Conservation (phyloP, 108 stramenopile genomes). For the Skeletonema potamos region DNA sequence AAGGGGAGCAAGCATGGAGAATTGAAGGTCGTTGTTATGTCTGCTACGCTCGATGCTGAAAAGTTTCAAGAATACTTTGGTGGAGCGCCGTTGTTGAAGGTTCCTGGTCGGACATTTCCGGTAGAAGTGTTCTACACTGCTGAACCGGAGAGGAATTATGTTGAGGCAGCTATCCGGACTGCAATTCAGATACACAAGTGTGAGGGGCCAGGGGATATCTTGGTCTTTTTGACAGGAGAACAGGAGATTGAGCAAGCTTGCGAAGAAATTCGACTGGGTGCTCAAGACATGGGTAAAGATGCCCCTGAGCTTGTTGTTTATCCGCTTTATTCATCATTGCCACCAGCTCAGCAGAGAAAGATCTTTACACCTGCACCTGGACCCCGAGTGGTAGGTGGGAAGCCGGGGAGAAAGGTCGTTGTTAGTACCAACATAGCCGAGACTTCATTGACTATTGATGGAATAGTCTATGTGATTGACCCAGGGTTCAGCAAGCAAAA, state of each 20-base stretch:
- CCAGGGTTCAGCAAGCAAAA: conserved; percentile 99
- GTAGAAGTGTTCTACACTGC: conserved; percentile 98
- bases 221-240: conserved; percentile 98
- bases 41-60: conserved; percentile 96
- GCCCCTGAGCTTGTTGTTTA: conserved; percentile 87
- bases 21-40: conserved; percentile 97
- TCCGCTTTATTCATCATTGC: conserved; percentile 97
- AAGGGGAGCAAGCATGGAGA: conserved; percentile 79
- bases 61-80: conserved; percentile 93
- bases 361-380: conserved; percentile 95
- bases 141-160: conserved; percentile 97
- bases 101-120: conserved; percentile 97
- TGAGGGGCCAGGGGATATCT: conserved; percentile 97
- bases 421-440: conserved; percentile 99
- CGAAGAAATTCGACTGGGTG: conserved; percentile 84
- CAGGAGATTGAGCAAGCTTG: conserved; percentile 99
- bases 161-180: conserved; percentile 96
- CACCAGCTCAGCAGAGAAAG: conserved; percentile 90
- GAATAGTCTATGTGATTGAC: conserved; percentile 99
- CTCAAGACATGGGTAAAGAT: conserved; percentile 60
- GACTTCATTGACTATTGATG: conserved; percentile 99
- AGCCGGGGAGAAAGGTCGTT: conserved; percentile 97
- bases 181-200: conserved; percentile 97
- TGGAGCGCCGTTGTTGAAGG: conserved; percentile 87
- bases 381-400: conserved; percentile 90